Evolutionary conservation across 1,284 basidiomycete genomes (phyloP), one percentile per base, ranked within the genome.

Genomic region (Ceratobasidium sp.): DNA sequence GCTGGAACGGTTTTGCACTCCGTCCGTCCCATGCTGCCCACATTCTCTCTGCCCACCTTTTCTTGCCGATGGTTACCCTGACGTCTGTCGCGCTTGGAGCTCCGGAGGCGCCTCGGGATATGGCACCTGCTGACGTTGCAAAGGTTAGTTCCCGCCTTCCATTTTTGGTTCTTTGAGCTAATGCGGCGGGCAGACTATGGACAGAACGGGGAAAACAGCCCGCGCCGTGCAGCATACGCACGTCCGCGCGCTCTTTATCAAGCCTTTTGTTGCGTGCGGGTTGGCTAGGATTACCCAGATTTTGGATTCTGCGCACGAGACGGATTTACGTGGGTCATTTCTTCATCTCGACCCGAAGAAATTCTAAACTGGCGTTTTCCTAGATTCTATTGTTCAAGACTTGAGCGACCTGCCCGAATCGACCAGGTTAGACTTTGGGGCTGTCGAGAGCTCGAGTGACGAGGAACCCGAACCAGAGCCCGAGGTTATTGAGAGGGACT

Each of bases 121-220:
- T 65, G 48, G 27, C 3, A 13, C 31, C 31, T 37, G 29, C 9
- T 9, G 56, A 59, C n/a, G 4, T 59, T 27, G 39, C 27, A 53
- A 65, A 63, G 41, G 61, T 63, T 3, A 46, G 61, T 24, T 16
- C 11, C 6, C 29, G 27, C 22, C 56, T 34, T 29, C 22, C 9
- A 27, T n/a, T 34, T 13, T n/a, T 29, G 29, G 13, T 37, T 59
- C 29, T 37, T 11, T 14, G 9, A 29, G 16, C n/a, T n/a, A n/a
- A n/a, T n/a, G n/a, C n/a, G n/a, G n/a, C n/a, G n/a, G n/a, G n/a
- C 22, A 68, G 65, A 31, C 54, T 39, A 27, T 68, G 9, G 65
- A 68, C 65, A 68, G 56, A 34, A 68, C 65, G 16, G 39, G 49
- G 34, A 68, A 68, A 56, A 68, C 65, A 6, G 65, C 65, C 31